A percentile compares a stretch with the other conserved stretches of the same genome.
phyloP scores from a whole-genome alignment of 164 flowering plant genomes.

The Hamamelis virginiana region DNA sequence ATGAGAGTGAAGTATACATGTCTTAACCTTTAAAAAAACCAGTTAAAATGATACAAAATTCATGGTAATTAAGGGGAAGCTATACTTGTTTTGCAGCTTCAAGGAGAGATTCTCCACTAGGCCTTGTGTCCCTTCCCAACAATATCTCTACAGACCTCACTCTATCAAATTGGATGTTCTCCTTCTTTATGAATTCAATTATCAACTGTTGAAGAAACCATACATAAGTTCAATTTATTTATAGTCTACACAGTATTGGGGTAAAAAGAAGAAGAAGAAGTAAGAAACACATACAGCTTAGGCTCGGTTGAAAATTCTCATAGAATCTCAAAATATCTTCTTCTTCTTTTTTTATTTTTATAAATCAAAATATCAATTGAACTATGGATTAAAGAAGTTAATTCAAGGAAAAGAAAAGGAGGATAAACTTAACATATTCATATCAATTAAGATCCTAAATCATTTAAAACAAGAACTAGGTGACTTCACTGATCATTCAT shows the following conservation, averaged over 20 bases:
- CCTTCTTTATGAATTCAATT: conserved; percentile 60
- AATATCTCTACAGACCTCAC: conserved; percentile 45
- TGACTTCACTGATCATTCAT: no score
- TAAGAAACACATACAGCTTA: no score
- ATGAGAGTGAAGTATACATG: conserved; percentile 2
- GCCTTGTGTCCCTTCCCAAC: conserved; percentile 93
- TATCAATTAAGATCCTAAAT: no score
- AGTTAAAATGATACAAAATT: not conserved
- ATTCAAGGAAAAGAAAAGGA: no score
- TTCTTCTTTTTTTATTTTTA: no score
- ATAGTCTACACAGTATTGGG: not conserved
- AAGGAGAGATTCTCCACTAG: conserved; percentile 82
- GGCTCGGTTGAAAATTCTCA: no score
- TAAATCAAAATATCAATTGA: no score
- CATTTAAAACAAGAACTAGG: no score
- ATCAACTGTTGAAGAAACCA: conserved; percentile 51
- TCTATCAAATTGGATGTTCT: conserved; percentile 55
- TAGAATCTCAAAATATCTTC: no score
- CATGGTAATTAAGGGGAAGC: not conserved
- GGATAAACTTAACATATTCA: no score
- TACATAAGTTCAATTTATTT: not conserved
- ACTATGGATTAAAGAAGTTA: no score
- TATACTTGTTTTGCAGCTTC: conserved; percentile 84
- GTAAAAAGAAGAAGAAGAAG: no score
- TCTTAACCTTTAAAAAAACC: not conserved